phyloP scores from a whole-genome alignment of 441 rosid species.

The Mallotus repandus region DNA sequence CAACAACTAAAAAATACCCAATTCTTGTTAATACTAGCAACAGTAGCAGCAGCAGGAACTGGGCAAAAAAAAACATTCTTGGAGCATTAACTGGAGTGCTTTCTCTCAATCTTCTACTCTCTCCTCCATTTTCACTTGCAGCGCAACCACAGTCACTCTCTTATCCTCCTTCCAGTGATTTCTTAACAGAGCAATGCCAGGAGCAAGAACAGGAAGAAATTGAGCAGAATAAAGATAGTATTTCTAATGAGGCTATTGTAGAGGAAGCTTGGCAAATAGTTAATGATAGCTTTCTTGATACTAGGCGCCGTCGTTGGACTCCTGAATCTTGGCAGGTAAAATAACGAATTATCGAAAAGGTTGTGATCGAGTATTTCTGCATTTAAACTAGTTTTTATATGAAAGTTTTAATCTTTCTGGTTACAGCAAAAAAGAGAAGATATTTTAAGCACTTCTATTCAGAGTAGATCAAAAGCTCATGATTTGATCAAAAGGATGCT shows the following conservation, averaged over 20 bases:
- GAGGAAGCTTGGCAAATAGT: conserved; percentile 97
- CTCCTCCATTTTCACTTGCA: conserved; percentile 55
- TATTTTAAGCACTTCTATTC: conserved; percentile 51
- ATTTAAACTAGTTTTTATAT: background rate
- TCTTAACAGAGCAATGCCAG: conserved; percentile 41
- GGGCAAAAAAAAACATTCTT: conserved; percentile 40
- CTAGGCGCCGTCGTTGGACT: conserved; percentile 56
- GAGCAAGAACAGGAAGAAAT: conserved; percentile 31
- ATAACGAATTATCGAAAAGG: background rate
- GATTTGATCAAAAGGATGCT: conserved; percentile 73
- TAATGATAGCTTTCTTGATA: conserved; percentile 62
- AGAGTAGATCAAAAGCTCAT: conserved; percentile 75
- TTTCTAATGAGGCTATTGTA: conserved; percentile 62
- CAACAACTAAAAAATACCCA: conserved; percentile 17
- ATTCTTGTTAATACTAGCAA: background rate
- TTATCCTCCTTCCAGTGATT: background rate
- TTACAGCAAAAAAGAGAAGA: conserved; percentile 64
- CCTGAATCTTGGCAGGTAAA: conserved; percentile 71
- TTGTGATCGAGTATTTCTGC: background rate
- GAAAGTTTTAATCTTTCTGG: background rate
- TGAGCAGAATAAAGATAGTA: conserved; percentile 25
- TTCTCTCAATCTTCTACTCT: conserved; percentile 56
- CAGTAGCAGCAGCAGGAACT: background rate
- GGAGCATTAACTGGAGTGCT: conserved; percentile 58
- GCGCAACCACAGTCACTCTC: conserved; percentile 29